Percentiles rank a stretch among this genome's conserved stretches.
Conservation (phyloP, 176 grass and related monocot genomes). For the Canna indica region DNA sequence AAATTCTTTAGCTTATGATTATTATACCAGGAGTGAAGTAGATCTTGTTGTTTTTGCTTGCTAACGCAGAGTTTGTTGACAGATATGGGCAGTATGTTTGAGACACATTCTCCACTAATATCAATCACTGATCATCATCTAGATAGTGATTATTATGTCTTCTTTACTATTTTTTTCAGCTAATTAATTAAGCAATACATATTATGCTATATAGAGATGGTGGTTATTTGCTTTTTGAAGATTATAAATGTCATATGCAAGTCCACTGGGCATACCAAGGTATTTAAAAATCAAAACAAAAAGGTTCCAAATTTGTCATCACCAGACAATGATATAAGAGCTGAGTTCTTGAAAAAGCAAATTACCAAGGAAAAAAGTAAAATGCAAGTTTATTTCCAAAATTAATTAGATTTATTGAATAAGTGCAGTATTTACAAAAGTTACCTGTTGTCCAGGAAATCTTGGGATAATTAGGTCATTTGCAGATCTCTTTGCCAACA, state of each 20-base stretch:
- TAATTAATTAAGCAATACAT: neutral
- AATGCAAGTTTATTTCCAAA: neutral
- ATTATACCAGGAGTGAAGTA: neutral
- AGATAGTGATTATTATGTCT: neutral
- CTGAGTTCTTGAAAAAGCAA: neutral
- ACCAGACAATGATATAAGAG: neutral
- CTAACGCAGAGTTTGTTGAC: neutral
- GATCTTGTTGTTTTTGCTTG: neutral
- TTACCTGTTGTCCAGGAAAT: constrained; percentile 63
- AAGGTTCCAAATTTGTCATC: neutral
- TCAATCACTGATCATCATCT: neutral
- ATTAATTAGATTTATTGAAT: neutral
- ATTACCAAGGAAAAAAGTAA: neutral
- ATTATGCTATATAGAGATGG: neutral
- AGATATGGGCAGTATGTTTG: neutral
- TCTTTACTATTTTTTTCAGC: neutral
- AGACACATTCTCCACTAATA: neutral
- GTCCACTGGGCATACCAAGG: neutral
- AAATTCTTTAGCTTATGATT: neutral
- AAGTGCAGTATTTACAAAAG: neutral
- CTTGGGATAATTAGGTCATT: constrained; percentile 24
- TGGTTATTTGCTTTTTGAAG: neutral
- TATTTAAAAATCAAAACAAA: neutral
- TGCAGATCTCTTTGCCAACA: constrained; percentile 25
- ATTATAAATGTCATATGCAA: neutral